Evolutionary conservation across 2,329 filamentous ascomycete genomes (phyloP).

Genomic region (Fusarium continuum): DNA sequence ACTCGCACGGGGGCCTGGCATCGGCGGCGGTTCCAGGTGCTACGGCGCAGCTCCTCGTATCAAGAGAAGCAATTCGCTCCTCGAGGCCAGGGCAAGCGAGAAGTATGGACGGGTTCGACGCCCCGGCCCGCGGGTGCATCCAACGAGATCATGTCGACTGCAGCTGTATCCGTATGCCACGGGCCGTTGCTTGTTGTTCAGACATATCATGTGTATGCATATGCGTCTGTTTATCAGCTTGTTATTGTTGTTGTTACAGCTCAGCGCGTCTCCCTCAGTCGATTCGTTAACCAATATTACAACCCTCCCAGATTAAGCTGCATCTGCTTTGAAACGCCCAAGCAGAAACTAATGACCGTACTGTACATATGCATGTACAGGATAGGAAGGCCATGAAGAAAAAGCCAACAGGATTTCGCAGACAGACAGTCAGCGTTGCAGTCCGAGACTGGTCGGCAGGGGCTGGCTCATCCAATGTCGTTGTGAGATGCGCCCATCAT

Average conservation of each 20-base stretch:
- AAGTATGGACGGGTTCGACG: constrained; percentile 27
- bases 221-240: not conserved
- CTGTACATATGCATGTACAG: not conserved
- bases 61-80: constrained; percentile 39
- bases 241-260: constrained; percentile 11
- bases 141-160: constrained; percentile 23
- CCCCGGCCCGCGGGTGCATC: constrained; percentile 27
- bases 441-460: constrained; percentile 23
- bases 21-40: constrained; percentile 17
- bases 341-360: not conserved
- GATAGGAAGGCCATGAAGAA: constrained; percentile 24
- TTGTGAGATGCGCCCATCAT: not conserved
- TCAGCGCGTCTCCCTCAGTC: not conserved
- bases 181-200: constrained; percentile 4
- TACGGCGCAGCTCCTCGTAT: constrained; percentile 27
- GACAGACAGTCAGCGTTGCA: constrained; percentile 11
- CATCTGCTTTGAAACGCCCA: constrained; percentile 3
- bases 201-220: not conserved
- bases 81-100: constrained; percentile 40
- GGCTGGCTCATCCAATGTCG: constrained; percentile 19
- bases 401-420: constrained; percentile 21
- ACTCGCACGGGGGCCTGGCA: constrained; percentile 18
- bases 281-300: not conserved
- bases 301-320: constrained; percentile 9
- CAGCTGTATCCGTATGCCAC: constrained; percentile 3